Base-by-base conservation (phyloP, 177 flowering plant species). In the Telopea speciosissima region DNA sequence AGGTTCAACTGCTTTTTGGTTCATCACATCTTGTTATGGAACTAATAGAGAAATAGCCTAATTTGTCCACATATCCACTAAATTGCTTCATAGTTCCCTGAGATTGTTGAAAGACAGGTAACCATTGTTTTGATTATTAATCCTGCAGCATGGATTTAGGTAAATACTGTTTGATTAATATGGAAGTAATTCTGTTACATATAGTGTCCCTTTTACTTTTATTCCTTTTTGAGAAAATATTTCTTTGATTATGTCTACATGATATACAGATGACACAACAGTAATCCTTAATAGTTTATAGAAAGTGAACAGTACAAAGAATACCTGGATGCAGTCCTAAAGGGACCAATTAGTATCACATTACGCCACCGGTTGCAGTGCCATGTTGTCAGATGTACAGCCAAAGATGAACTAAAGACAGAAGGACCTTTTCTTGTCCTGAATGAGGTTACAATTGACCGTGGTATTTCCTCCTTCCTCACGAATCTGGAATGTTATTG, bases 391-490 rank as follows among this genome's bases (percentile, higher is more conserved):
- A 79, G 95, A 70, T 94, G 89, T 28, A 77, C 79, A 28, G 96
- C 99, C 21, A 90, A 84, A 79, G 83, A 83, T 78, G 97, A 95
- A 73, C 73, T 75, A 74, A 95, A 91, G 72, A 82, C 83, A 22
- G 98, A 89, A 79, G 99, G 85, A 60, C 88, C 96, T 33, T 81
- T 90, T 67, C 90, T 95, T 54, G 99, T 95, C 49, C 74, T 95
- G 76, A 95, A 95, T 76, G 99, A 95, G 83, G 99, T 95, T 62
- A 95, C 99, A 26, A 91, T 95, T 74, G 99, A 95, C 70, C 97
- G 99, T 66, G 99, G 99, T 26, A 93, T 91, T 66, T 91, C 98
- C 40, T 93, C 98, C 49, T 93, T 68, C 79, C 98, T 95, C 52
- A 93, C 99, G 23, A 84, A 89, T 70, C 79, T 95, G 76, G 99